Evolutionary conservation across 2,329 filamentous ascomycete genomes (phyloP).

Genomic region (Claviceps sp.): DNA sequence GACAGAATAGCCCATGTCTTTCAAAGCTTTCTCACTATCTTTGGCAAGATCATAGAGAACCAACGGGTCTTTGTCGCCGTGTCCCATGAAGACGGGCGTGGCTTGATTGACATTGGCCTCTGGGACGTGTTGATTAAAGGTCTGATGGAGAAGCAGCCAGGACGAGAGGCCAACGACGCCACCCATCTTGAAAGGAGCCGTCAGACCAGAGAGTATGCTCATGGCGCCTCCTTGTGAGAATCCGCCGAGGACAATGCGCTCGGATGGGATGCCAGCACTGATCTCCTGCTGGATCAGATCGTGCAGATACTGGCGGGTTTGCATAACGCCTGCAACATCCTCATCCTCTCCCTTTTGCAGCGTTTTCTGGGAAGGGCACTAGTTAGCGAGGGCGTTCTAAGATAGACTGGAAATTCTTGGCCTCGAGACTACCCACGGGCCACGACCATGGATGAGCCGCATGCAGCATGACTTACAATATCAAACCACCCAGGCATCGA

Average conservation of each 20-base stretch:
- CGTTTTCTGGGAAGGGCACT: constrained; percentile 13
- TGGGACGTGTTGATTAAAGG: constrained; percentile 26
- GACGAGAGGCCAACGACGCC: constrained; percentile 74
- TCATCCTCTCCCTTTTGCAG: constrained; percentile 28
- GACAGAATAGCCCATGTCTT: constrained; percentile 57
- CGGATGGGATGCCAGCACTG: constrained; percentile 61
- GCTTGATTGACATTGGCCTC: constrained; percentile 38
- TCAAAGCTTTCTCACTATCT: constrained; percentile 52
- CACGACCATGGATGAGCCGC: background rate
- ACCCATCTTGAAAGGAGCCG: constrained; percentile 55
- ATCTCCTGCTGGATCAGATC: constrained; percentile 67
- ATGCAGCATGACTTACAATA: constrained; percentile 37
- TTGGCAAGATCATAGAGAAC: constrained; percentile 58
- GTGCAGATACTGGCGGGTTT: constrained; percentile 54
- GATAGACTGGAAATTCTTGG: background rate
- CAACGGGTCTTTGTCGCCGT: constrained; percentile 66
- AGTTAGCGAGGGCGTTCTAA: background rate
- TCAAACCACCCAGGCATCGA: constrained; percentile 83
- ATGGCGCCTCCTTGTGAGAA: constrained; percentile 81
- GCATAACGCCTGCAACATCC: constrained; percentile 56
- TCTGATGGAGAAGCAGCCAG: constrained; percentile 55
- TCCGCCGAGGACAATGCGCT: constrained; percentile 71
- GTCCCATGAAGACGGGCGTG: constrained; percentile 79
- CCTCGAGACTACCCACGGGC: background rate
- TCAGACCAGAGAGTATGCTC: constrained; percentile 65